Percentiles rank a stretch among this genome's conserved stretches.
Conservation (phyloP, 768 basidiomycete species). For the Serendipita sp. region DNA sequence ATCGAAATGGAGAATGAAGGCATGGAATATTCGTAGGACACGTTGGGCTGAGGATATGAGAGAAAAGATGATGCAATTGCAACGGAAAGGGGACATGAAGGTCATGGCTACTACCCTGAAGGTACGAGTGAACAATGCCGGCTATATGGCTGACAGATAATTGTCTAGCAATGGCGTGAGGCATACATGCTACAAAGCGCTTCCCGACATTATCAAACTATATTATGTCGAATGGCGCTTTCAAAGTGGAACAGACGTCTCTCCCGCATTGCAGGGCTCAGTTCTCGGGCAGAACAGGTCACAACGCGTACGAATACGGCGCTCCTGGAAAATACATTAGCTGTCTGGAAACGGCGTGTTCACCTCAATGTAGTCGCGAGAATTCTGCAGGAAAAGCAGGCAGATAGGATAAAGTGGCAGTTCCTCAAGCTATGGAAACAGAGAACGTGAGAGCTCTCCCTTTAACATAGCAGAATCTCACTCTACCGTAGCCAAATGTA, state of each 20-base stretch:
- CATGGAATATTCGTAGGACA: conserved; percentile 38
- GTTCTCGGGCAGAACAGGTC: background rate
- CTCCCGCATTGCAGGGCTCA: conserved; percentile 11
- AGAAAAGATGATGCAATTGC: conserved; percentile 44
- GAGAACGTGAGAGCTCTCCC: background rate
- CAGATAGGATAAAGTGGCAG: background rate
- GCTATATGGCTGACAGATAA: background rate
- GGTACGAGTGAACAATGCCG: conserved; percentile 4
- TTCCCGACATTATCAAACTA: conserved; percentile 33
- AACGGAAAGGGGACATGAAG: conserved; percentile 37
- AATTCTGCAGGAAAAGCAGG: background rate
- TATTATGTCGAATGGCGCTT: conserved; percentile 30
- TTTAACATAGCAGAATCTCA: background rate
- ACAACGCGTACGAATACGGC: background rate
- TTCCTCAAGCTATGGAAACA: background rate
- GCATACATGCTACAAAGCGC: conserved; percentile 35
- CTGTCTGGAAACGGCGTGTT: background rate
- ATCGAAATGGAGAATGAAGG: conserved; percentile 35
- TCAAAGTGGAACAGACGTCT: conserved; percentile 38
- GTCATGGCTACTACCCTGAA: conserved; percentile 18
- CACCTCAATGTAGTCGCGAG: background rate
- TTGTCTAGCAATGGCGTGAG: conserved; percentile 39
- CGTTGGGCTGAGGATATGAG: conserved; percentile 60
- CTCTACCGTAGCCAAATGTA: background rate
- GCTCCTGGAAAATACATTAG: background rate